A percentile compares a stretch with the other conserved stretches of the same genome.
Conservation (phyloP, 2,329 filamentous ascomycete species). For the Endoconidiophora polonica region DNA sequence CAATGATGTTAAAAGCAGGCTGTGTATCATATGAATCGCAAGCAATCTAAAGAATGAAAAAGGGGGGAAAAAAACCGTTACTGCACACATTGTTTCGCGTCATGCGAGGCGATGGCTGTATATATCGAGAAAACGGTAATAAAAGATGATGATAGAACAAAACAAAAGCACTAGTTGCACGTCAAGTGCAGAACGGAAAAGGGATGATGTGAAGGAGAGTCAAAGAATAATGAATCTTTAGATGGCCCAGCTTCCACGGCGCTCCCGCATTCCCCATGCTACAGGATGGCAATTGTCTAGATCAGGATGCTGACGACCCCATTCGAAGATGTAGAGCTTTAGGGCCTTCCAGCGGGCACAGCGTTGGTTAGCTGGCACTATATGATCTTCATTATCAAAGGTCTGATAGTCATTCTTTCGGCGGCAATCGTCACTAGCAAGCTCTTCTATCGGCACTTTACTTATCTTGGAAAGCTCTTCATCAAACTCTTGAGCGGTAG, state of each 20-base stretch:
- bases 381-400: slow-evolving; percentile 26
- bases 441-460: slow-evolving; percentile 47
- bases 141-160: neutral
- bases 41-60: neutral
- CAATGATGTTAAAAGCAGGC: neutral
- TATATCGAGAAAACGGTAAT: no score
- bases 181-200: neutral
- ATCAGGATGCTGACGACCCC: slow-evolving; percentile 72
- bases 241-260: slow-evolving; percentile 58
- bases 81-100: neutral
- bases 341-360: slow-evolving; percentile 67
- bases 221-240: slow-evolving; percentile 19
- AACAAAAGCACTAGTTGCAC: neutral
- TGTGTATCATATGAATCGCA: neutral
- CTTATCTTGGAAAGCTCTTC: slow-evolving; percentile 72
- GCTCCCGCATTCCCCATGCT: slow-evolving; percentile 51
- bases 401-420: slow-evolving; percentile 57
- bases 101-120: no score
- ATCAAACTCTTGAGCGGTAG: slow-evolving; percentile 68
- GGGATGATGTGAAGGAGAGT: neutral
- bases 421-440: slow-evolving; percentile 53
- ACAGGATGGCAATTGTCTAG: slow-evolving; percentile 41
- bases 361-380: slow-evolving; percentile 25
- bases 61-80: neutral
- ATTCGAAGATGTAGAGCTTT: slow-evolving; percentile 69